A percentile compares a stretch with the other conserved stretches of the same genome.
Evolutionary conservation across 2,329 filamentous ascomycete genomes (phyloP).

Genomic region (Pseudogymnoascus sp.): DNA sequence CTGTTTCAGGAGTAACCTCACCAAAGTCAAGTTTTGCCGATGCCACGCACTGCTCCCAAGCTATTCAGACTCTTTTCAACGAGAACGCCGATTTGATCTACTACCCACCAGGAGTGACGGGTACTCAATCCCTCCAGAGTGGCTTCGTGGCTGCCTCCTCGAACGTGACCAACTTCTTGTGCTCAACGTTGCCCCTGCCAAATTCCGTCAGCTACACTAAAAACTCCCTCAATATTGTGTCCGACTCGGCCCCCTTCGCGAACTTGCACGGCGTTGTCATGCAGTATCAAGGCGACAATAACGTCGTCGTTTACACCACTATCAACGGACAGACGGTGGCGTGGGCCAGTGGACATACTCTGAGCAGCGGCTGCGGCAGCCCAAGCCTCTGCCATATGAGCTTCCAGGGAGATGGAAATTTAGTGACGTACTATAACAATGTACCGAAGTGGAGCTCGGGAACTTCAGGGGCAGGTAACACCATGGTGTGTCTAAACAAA

Average conservation of each 20-base stretch:
- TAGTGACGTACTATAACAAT: too few species aligned
- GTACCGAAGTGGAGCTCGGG: too few species aligned
- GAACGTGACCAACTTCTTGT: constrained; percentile 25
- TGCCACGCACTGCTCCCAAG: too few species aligned
- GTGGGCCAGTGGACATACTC: not conserved
- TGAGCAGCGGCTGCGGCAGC: constrained; percentile 3
- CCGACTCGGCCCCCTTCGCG: constrained; percentile 17
- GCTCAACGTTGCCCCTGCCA: constrained; percentile 19
- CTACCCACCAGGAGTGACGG: constrained; percentile 20
- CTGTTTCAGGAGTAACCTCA: too few species aligned
- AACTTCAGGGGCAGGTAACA: too few species aligned
- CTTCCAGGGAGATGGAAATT: constrained; percentile 4
- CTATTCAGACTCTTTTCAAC: constrained; percentile 14
- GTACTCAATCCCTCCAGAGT: constrained; percentile 18
- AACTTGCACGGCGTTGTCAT: constrained; percentile 20
- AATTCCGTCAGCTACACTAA: constrained; percentile 16
- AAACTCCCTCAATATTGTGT: constrained; percentile 18
- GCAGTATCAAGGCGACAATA: constrained; percentile 25
- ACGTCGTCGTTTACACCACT: constrained; percentile 21
- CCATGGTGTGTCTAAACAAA: too few species aligned
- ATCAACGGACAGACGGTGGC: constrained; percentile 5
- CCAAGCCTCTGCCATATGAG: not conserved
- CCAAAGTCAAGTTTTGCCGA: too few species aligned
- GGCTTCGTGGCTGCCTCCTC: constrained; percentile 19
- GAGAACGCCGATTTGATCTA: constrained; percentile 22